A percentile compares a stretch with the other conserved stretches of the same genome.
These are phyloP conservation scores for Penicillium sp. DNA, from an alignment of 2,329 filamentous ascomycete species.

Conservation along the genomic window DNA sequence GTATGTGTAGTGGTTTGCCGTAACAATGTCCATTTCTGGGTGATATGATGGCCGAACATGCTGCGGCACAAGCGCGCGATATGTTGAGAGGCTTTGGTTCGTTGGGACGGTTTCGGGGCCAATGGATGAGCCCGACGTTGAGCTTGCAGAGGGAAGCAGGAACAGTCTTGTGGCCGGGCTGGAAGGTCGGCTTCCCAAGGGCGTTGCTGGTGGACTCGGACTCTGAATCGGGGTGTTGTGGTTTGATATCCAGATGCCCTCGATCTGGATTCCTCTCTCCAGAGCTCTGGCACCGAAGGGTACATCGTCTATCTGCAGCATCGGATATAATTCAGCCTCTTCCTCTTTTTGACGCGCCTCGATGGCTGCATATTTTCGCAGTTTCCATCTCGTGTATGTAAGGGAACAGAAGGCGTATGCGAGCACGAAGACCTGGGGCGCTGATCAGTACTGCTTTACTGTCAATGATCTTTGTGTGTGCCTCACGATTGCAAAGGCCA, in stretches of 20 bases:
- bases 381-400: conserved; percentile 57
- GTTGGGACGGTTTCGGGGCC: background rate
- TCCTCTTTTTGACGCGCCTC: conserved; percentile 67
- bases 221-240: conserved; percentile 42
- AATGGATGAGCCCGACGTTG: background rate
- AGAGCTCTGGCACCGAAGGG: conserved; percentile 87
- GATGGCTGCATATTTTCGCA: conserved; percentile 65
- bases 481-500: conserved; percentile 62
- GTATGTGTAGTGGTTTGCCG: conserved; percentile 10
- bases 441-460: conserved; percentile 29
- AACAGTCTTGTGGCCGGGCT: conserved; percentile 7
- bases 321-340: conserved; percentile 57
- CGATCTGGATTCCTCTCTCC: conserved; percentile 79
- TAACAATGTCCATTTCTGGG: conserved; percentile 9
- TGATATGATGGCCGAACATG: conserved; percentile 2
- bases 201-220: conserved; percentile 26
- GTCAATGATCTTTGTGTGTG: background rate
- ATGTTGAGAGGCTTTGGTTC: background rate
- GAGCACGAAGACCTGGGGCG: conserved; percentile 64
- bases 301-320: conserved; percentile 64
- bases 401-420: conserved; percentile 70
- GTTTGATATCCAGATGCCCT: conserved; percentile 78
- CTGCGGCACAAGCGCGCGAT: conserved; percentile 1
- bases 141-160: background rate
- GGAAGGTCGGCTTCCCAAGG: conserved; percentile 22